Conservation (phyloP, 164 flowering plant genomes). For the Liriodendron chinense region DNA sequence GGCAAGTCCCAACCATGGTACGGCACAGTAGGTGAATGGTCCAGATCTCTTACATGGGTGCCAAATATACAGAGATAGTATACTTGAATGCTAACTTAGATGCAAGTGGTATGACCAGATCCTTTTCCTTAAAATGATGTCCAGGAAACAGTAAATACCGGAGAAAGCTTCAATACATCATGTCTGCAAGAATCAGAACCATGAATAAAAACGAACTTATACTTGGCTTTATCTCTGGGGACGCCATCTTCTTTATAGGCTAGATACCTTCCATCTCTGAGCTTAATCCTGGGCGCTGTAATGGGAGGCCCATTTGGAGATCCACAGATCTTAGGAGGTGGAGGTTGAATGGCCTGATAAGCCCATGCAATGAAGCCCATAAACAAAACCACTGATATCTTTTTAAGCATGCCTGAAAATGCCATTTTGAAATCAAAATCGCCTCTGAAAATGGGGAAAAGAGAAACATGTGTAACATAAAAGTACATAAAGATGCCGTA, state of each 20-base stretch:
- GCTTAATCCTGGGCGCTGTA: conserved; percentile 66
- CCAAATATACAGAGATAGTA: neutral
- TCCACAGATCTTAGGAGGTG: conserved; percentile 57
- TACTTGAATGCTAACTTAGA: neutral
- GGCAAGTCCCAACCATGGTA: neutral
- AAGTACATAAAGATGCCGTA: neutral
- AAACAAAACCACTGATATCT: conserved; percentile 26
- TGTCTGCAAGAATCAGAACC: conserved; percentile 35
- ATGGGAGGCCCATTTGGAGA: conserved; percentile 58
- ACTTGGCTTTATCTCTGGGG: conserved; percentile 49
- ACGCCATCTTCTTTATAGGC: conserved; percentile 76
- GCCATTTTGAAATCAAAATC: neutral
- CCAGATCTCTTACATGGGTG: neutral
- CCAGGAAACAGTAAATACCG: conserved; percentile 7
- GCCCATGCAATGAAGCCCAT: conserved; percentile 48
- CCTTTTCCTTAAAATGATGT: neutral
- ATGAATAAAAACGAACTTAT: conserved; percentile 55
- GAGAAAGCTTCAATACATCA: conserved; percentile 9
- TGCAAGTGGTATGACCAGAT: neutral
- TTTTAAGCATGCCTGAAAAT: conserved; percentile 38
- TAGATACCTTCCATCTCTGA: conserved; percentile 71
- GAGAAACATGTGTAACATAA: conserved; percentile 21
- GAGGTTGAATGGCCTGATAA: conserved; percentile 57
- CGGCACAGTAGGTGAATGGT: neutral
- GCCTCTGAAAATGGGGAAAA: conserved; percentile 19